Evolutionary conservation across 2,329 filamentous ascomycete genomes (phyloP).

Genomic region (Phialophora tarda): DNA sequence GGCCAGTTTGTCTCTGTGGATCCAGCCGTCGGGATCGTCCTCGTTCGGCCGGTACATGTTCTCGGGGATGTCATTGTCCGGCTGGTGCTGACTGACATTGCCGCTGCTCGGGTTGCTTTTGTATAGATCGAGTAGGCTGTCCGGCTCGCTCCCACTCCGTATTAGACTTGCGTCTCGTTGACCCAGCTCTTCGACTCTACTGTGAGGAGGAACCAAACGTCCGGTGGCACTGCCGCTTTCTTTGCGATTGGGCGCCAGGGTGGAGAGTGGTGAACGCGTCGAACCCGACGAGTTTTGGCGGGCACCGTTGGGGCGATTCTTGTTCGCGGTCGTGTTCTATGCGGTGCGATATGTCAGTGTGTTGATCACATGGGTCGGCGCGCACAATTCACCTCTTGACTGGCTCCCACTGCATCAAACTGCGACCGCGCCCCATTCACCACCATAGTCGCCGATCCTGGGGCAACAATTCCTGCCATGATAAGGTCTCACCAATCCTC

Average conservation of each 20-base stretch:
- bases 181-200: conserved; percentile 41
- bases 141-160: conserved; percentile 49
- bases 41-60: conserved; percentile 42
- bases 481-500: conserved; percentile 11
- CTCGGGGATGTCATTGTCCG: conserved; percentile 39
- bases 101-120: conserved; percentile 39
- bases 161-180: conserved; percentile 43
- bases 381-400: conserved; percentile 33
- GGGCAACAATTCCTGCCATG: conserved; percentile 31
- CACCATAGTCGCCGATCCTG: conserved; percentile 26
- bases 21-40: conserved; percentile 53
- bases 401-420: conserved; percentile 26
- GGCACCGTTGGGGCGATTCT: conserved; percentile 25
- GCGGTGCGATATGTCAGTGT: conserved; percentile 28
- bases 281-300: conserved; percentile 32
- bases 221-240: conserved; percentile 29
- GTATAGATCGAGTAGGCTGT: conserved; percentile 47
- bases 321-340: conserved; percentile 31
- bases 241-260: conserved; percentile 35
- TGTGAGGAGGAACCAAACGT: conserved; percentile 24
- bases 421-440: conserved; percentile 23
- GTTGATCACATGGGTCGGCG: conserved; percentile 7
- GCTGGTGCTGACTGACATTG: conserved; percentile 34
- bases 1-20: conserved; percentile 58
- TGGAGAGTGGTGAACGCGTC: conserved; percentile 32